Base-by-base conservation (phyloP, 2,329 filamentous ascomycete species). In the Penicillium oxalicum region DNA sequence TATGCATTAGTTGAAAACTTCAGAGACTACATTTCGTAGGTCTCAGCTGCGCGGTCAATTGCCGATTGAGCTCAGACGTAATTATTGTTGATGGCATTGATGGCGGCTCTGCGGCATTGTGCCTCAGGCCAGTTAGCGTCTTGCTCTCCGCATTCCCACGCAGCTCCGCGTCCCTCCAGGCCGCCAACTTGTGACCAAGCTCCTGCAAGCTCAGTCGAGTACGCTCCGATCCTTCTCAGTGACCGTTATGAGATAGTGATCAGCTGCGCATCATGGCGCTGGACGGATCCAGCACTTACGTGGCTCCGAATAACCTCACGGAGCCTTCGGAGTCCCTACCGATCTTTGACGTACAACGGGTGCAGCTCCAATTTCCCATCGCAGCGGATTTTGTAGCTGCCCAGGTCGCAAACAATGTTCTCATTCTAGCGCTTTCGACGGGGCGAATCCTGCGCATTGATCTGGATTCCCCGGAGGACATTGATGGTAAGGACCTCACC, bases 381-480 rank as follows among this genome's bases (percentile, higher is more conserved):
- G 88, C 91, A 2, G 90, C 91, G 57, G 88, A 96, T 70, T 97
- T 98, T 66, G 93, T 95, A 41, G 91, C 93, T 13, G 91, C 91
- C 36, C 91, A 96, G 70, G 91, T 97, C 48, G 91, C 91, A 56
- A 97, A 98, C 71, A 96, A 98, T 75, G 91, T 97, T 53, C 80
- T 98, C 49, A 84, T 97, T 24, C 77, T 98, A 44, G 93, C 93
- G 36, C 79, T 98, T 34, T 91, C 90, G 4, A 96, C 91, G 50
- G 89, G 90, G 44, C 86, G 91, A 60, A 93, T 98, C 55, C 75
- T 98, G 51, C 83, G 93, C 52, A 98, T 98, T 68, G 93, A 97
- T 67, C 75, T 97, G 44, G 90, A 96, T 69, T 88, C 86, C 63
- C 87, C 93, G 5, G 88, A 91, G 64, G 93, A 98, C 69, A 96